Conservation (phyloP, 2,329 filamentous ascomycete species). For the Mycosphaerelloides madeirae region DNA sequence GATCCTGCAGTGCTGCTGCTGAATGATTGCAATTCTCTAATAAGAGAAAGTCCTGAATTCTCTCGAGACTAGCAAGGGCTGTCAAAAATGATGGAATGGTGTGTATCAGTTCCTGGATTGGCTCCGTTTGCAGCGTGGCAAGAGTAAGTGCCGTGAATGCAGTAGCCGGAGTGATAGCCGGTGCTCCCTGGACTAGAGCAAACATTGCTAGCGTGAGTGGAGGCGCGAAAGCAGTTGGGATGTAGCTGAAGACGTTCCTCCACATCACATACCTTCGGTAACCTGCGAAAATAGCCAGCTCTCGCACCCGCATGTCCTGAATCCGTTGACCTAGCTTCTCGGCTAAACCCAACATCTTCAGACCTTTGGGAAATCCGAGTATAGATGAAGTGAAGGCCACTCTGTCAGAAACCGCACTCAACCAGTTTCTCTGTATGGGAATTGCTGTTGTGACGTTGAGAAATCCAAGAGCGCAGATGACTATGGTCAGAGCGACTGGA, state of each 20-base stretch:
- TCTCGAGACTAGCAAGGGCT: slow-evolving; percentile 18
- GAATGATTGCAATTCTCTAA: neutral
- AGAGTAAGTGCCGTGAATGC: slow-evolving; percentile 19
- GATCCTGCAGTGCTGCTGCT: neutral
- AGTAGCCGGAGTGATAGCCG: slow-evolving; percentile 11
- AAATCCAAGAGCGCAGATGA: slow-evolving; percentile 15
- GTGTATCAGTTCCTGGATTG: slow-evolving; percentile 16
- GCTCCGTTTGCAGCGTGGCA: slow-evolving; percentile 11
- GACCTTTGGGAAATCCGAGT: slow-evolving; percentile 12
- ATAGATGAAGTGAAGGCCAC: slow-evolving; percentile 19
- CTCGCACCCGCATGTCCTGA: slow-evolving; percentile 15
- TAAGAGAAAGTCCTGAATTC: slow-evolving; percentile 15
- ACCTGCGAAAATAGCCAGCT: slow-evolving; percentile 13
- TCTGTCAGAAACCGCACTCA: slow-evolving; percentile 12
- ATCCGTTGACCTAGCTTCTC: slow-evolving; percentile 15
- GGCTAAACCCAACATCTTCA: slow-evolving; percentile 21
- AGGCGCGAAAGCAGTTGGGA: slow-evolving; percentile 10
- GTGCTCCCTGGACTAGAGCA: slow-evolving; percentile 5
- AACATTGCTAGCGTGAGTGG: slow-evolving; percentile 18
- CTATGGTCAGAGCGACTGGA: slow-evolving; percentile 13
- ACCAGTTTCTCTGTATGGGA: slow-evolving; percentile 17
- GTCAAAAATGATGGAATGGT: slow-evolving; percentile 14
- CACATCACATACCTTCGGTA: slow-evolving; percentile 18
- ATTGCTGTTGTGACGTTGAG: slow-evolving; percentile 11
- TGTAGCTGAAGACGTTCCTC: slow-evolving; percentile 15